These are phyloP conservation scores for Fimicolochytrium jonesii DNA, from an alignment of 192 early-diverging fungal species.

Conservation along the genomic window DNA sequence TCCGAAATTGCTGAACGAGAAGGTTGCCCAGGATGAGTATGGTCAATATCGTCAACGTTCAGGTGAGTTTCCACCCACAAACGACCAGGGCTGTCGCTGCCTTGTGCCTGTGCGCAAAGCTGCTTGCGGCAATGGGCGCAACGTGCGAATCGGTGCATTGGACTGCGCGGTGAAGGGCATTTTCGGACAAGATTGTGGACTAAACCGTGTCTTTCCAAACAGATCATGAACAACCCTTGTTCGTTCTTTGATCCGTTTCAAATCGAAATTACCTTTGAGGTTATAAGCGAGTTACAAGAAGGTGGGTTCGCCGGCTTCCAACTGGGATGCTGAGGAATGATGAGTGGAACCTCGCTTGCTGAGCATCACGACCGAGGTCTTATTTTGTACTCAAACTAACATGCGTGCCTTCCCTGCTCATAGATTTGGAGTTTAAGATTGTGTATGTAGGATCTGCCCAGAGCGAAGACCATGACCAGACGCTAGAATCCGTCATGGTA, in stretches of 20 bases:
- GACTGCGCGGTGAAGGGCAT: neutral
- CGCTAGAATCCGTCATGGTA: conserved; percentile 90
- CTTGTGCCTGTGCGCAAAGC: no score
- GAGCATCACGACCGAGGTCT: no score
- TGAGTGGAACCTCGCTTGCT: no score
- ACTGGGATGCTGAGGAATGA: neutral
- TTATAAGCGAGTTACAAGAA: conserved; percentile 77
- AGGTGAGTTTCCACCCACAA: conserved; percentile 20
- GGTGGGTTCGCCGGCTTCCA: conserved; percentile 46
- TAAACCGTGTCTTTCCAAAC: neutral
- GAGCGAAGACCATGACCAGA: conserved; percentile 81
- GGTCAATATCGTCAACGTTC: conserved; percentile 30
- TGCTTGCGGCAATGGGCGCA: no score
- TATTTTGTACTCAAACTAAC: no score
- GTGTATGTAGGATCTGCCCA: conserved; percentile 87
- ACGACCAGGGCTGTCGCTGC: no score
- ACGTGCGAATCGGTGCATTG: no score
- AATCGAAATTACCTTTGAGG: conserved; percentile 98
- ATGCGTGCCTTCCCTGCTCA: no score
- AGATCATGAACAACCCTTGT: conserved; percentile 83
- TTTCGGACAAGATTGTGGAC: neutral
- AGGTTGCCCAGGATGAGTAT: conserved; percentile 29
- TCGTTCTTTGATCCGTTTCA: conserved; percentile 75
- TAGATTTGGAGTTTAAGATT: conserved; percentile 95
- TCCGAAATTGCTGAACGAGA: no score